Percentiles rank a stretch among this genome's conserved stretches.
Conservation (phyloP, 148 eudicot genomes). For the Rhododendron simsii region DNA sequence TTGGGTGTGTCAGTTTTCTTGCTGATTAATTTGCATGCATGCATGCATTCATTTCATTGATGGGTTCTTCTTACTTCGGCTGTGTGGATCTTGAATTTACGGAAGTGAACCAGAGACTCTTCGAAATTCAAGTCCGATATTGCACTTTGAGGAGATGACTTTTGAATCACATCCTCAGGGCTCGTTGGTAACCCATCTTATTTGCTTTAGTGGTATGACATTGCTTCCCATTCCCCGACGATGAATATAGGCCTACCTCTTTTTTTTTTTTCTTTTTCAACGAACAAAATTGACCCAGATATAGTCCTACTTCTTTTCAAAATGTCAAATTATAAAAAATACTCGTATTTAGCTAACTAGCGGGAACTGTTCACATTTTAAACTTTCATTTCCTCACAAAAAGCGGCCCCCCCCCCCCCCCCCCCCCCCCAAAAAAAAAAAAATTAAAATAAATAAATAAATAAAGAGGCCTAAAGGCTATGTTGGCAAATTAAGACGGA, state of each 20-base stretch:
- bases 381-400: not conserved
- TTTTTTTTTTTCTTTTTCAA: too few relatives aligned
- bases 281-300: too few relatives aligned
- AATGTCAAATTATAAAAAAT: too few relatives aligned
- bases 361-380: not conserved
- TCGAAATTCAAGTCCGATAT: not conserved
- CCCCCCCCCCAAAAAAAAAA: too few relatives aligned
- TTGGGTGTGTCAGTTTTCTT: not conserved
- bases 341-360: not conserved
- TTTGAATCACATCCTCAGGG: not conserved
- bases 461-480: not conserved
- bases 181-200: not conserved
- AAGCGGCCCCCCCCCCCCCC: too few relatives aligned
- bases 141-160: not conserved
- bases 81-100: not conserved
- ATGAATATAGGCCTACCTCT: not conserved
- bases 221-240: not conserved
- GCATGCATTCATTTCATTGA: not conserved
- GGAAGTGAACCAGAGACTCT: not conserved
- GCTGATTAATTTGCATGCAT: not conserved
- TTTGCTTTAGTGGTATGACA: not conserved
- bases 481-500: too few relatives aligned
- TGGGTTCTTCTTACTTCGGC: not conserved
- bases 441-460: too few relatives aligned
- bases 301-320: too few relatives aligned